Conservation (phyloP, 1,139 yeast genomes). For the Pneumocystis jirovecii region DNA sequence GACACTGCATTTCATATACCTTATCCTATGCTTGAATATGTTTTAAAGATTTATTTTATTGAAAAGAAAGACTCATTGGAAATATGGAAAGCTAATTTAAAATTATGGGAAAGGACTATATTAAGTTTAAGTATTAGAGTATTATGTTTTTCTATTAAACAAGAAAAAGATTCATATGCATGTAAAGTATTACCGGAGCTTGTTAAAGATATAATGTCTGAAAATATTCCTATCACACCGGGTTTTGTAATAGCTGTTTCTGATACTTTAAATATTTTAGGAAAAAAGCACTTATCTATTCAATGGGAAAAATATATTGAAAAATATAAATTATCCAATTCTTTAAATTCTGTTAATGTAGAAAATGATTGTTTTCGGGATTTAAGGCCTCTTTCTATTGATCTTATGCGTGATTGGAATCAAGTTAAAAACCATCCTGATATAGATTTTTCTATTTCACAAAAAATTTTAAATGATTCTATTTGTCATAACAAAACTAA, state of each 20-base stretch:
- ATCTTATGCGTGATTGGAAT: conserved; percentile 1
- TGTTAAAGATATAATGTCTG: background rate
- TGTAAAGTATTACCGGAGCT: background rate
- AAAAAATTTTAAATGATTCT: background rate
- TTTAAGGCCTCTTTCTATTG: background rate
- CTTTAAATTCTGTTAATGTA: background rate
- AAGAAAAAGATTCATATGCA: background rate
- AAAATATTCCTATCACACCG: background rate
- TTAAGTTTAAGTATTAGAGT: background rate
- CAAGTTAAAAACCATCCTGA: background rate
- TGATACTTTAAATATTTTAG: background rate
- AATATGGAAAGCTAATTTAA: background rate
- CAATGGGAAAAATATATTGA: background rate
- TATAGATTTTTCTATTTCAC: background rate
- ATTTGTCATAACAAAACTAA: background rate
- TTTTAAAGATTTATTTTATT: background rate
- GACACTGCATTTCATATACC: background rate
- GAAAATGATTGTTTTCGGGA: background rate
- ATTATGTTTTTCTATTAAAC: background rate
- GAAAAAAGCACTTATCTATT: background rate
- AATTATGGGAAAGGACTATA: background rate
- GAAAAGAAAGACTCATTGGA: background rate
- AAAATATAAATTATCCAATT: background rate
- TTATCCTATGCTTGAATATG: background rate
- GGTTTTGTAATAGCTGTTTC: background rate